Evolutionary conservation across 371 early-diverging fungal species (phyloP).

Genomic region (Coemansia sp.): DNA sequence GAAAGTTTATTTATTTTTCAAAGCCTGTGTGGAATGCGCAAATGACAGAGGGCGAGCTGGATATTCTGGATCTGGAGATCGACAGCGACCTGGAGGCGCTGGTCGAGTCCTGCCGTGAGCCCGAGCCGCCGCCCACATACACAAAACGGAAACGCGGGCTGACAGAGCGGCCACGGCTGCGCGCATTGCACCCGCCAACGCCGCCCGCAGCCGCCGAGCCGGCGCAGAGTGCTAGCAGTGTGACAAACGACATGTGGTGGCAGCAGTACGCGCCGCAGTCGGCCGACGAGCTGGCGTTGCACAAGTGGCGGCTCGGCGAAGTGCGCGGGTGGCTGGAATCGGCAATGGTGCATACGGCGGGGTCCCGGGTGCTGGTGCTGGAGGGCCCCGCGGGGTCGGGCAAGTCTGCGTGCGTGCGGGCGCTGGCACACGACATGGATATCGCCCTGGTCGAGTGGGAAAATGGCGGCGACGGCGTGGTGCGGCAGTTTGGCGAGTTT

Average conservation of each 20-base stretch:
- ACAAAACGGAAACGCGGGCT: constrained; percentile 22
- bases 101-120: constrained; percentile 5
- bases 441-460: constrained; percentile 69
- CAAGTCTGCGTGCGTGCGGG: constrained; percentile 63
- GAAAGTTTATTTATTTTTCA: not conserved
- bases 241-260: constrained; percentile 37
- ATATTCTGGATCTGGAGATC: constrained; percentile 26
- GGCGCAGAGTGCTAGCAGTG: not conserved
- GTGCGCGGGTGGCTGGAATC: constrained; percentile 59
- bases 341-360: constrained; percentile 20
- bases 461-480: constrained; percentile 55
- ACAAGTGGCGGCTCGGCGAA: constrained; percentile 55
- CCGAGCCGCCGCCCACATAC: not conserved
- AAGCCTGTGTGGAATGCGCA: not conserved
- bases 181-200: constrained; percentile 2
- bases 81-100: constrained; percentile 47
- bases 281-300: constrained; percentile 58
- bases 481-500: constrained; percentile 36
- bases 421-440: constrained; percentile 59
- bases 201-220: not conserved
- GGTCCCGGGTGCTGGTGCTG: constrained; percentile 57
- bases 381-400: constrained; percentile 75
- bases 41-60: not conserved
- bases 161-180: constrained; percentile 25
- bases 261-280: constrained; percentile 27